Conservation (phyloP, 148 eudicot genomes). For the Selenicereus undatus region DNA sequence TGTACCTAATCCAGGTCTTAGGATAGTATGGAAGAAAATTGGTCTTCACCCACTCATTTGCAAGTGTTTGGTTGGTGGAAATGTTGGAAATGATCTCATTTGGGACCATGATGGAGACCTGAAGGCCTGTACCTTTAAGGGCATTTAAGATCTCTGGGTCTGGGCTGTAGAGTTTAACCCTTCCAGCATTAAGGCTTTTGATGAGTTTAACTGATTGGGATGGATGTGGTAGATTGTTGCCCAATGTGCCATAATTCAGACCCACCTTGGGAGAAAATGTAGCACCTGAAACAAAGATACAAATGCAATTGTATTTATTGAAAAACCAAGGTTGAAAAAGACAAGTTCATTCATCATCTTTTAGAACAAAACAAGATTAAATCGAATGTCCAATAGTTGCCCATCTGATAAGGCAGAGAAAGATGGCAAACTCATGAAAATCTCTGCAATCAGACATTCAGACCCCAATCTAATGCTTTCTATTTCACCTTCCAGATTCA, state of each 20-base stretch:
- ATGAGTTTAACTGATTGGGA: conserved; percentile 55
- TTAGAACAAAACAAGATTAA: neutral
- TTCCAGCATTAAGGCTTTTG: conserved; percentile 50
- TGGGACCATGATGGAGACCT: conserved; percentile 80
- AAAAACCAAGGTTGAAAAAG: neutral
- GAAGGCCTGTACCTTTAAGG: conserved; percentile 49
- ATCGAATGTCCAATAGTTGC: neutral
- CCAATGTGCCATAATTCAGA: conserved; percentile 70
- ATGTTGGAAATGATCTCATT: conserved; percentile 63
- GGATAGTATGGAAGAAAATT: conserved; percentile 69
- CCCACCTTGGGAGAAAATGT: conserved; percentile 35
- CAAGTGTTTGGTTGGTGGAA: conserved; percentile 60
- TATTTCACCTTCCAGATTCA: neutral
- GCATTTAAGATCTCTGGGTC: conserved; percentile 59
- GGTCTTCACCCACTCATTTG: conserved; percentile 64
- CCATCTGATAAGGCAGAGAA: neutral
- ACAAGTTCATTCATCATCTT: neutral
- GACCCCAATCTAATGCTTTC: neutral
- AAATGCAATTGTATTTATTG: conserved; percentile 11
- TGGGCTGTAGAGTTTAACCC: conserved; percentile 72
- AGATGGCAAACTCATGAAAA: neutral
- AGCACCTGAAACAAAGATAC: conserved; percentile 36
- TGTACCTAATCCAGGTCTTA: conserved; percentile 55
- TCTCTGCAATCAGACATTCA: neutral
- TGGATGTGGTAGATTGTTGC: conserved; percentile 68